Conservation (phyloP, 352 stramenopile genomes). For the Plasmopara viticola region DNA sequence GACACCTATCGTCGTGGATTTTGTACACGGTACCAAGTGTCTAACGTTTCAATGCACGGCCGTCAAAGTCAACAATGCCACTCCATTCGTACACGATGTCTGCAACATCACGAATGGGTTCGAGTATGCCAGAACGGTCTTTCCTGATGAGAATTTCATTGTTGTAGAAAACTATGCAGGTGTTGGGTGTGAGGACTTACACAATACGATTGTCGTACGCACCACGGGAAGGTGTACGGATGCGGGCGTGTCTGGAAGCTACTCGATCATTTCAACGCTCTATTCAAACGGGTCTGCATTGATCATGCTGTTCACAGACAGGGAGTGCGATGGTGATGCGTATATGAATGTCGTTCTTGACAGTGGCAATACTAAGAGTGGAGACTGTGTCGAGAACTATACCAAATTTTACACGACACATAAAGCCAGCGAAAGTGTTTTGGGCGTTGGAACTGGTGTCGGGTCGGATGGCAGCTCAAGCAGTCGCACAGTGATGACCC, state of each 20-base stretch:
- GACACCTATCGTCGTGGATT: conserved; percentile 6
- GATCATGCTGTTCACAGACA: conserved; percentile 12
- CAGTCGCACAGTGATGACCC: background rate
- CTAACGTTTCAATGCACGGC: conserved; percentile 2
- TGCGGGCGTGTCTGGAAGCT: conserved; percentile 12
- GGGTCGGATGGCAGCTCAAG: background rate
- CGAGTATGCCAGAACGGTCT: conserved; percentile 15
- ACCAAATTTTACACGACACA: conserved; percentile 21
- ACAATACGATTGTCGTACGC: conserved; percentile 13
- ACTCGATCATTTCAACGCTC: conserved; percentile 13
- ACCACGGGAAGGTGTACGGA: conserved; percentile 12
- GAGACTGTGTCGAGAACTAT: conserved; percentile 18
- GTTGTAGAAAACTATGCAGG: conserved; percentile 18
- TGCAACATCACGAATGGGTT: conserved; percentile 22
- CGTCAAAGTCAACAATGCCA: conserved; percentile 12
- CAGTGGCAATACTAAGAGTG: conserved; percentile 17
- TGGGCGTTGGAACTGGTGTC: background rate
- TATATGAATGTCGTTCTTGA: conserved; percentile 11
- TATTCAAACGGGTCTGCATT: conserved; percentile 22
- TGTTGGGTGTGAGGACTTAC: conserved; percentile 13
- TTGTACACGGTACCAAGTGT: conserved; percentile 8
- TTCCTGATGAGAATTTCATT: conserved; percentile 22
- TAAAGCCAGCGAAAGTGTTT: conserved; percentile 6
- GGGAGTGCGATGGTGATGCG: conserved; percentile 1
- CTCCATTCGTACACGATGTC: conserved; percentile 6